A percentile compares a stretch with the other conserved stretches of the same genome.
These are phyloP conservation scores for Dacryopinax primogenitus DNA, from an alignment of 768 basidiomycete genomes.

Conservation along the genomic window DNA sequence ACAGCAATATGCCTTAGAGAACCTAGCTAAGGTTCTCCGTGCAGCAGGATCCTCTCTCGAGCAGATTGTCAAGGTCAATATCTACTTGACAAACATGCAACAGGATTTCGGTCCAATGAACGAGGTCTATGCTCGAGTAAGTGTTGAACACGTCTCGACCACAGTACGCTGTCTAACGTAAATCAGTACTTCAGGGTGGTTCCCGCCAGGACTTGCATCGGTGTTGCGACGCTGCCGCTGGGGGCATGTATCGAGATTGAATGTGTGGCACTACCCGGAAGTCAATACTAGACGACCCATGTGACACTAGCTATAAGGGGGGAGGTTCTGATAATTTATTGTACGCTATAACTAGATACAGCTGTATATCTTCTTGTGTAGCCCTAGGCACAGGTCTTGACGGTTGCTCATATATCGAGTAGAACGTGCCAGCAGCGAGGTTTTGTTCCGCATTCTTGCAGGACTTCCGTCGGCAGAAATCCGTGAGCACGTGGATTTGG, in stretches of 20 bases:
- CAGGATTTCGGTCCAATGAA: constrained; percentile 45
- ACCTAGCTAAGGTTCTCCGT: constrained; percentile 41
- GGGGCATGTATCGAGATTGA: constrained; percentile 50
- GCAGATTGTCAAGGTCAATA: constrained; percentile 38
- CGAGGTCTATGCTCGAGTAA: constrained; percentile 43
- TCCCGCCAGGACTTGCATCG: constrained; percentile 49
- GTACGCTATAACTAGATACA: not conserved
- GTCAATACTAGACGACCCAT: not conserved
- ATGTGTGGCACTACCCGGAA: constrained; percentile 33
- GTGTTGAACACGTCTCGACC: constrained; percentile 11
- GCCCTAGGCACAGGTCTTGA: too few species aligned
- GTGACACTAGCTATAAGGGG: too few species aligned
- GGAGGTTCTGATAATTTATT: not conserved
- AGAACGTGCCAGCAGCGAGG: too few species aligned
- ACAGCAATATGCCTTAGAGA: constrained; percentile 19
- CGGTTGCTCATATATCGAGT: too few species aligned
- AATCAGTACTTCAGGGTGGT: constrained; percentile 18
- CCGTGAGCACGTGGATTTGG: too few species aligned
- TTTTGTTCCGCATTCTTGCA: too few species aligned
- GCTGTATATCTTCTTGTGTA: too few species aligned
- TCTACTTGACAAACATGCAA: constrained; percentile 47
- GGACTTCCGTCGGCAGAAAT: too few species aligned
- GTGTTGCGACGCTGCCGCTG: constrained; percentile 40
- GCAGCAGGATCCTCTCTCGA: constrained; percentile 49
- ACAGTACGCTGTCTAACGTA: not conserved